Percentiles rank a stretch among this genome's conserved stretches.
Evolutionary conservation across 192 early-diverging fungal species (phyloP).

Genomic region (Obelidium mucronatum): DNA sequence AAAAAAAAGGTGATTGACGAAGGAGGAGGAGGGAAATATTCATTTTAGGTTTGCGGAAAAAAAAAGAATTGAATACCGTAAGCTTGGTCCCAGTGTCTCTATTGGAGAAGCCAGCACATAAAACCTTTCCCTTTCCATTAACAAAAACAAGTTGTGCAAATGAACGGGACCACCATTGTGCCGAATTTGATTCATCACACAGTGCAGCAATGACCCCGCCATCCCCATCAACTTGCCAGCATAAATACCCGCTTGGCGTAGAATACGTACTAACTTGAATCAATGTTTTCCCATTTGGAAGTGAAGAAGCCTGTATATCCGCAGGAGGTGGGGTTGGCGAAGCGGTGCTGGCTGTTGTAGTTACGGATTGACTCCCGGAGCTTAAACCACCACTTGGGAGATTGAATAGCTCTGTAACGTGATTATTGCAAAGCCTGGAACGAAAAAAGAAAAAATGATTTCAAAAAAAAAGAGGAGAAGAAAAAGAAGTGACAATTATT

Average conservation of each 20-base stretch:
- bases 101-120: conserved; percentile 25
- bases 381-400: conserved; percentile 3
- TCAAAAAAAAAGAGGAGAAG: too few species aligned
- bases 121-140: background rate
- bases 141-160: conserved; percentile 32
- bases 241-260: background rate
- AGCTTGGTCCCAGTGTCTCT: conserved; percentile 19
- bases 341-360: background rate
- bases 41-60: too few species aligned
- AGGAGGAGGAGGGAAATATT: background rate
- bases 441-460: background rate
- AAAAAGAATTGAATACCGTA: conserved; percentile 11
- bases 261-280: conserved; percentile 22
- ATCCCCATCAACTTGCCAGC: conserved; percentile 27
- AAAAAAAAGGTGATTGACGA: too few species aligned
- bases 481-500: too few species aligned
- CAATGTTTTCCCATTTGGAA: conserved; percentile 11
- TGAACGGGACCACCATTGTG: conserved; percentile 34
- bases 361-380: background rate
- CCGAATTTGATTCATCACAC: conserved; percentile 17
- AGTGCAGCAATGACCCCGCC: conserved; percentile 5
- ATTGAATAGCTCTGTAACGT: conserved; percentile 17
- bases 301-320: too few species aligned
- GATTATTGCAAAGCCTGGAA: conserved; percentile 30
- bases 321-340: background rate